Percentiles rank a stretch among this genome's conserved stretches.
Evolutionary conservation across 306 rosid genomes (phyloP).

Genomic region (Ormosia semicastrata): DNA sequence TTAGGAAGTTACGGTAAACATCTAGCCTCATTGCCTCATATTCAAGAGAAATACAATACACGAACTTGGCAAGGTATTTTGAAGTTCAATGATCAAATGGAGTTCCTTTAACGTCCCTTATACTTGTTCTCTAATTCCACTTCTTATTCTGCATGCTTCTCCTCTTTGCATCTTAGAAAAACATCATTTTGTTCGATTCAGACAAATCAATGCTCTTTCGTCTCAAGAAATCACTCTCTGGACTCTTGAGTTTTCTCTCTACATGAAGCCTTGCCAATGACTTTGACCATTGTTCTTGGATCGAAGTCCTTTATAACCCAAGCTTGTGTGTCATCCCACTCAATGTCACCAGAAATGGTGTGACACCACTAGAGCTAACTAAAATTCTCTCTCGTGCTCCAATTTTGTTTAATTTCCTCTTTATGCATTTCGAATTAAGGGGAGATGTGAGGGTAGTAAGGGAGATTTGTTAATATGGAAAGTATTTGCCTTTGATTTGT

Average conservation of each 20-base stretch:
- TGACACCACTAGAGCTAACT: not conserved
- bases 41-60: too few species aligned
- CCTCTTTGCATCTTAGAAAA: not conserved
- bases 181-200: constrained; percentile 38
- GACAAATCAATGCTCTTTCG: constrained; percentile 73
- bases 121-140: not conserved
- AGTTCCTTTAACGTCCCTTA: not conserved
- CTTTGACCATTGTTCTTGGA: constrained; percentile 55
- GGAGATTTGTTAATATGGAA: constrained; percentile 55
- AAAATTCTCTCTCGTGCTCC: constrained; percentile 37
- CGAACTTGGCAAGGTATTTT: constrained; percentile 50
- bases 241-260: constrained; percentile 60
- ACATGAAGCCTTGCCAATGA: constrained; percentile 37
- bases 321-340: constrained; percentile 61
- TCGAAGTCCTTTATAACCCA: constrained; percentile 63
- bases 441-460: constrained; percentile 37
- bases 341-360: constrained; percentile 69
- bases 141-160: constrained; percentile 9
- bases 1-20: too few species aligned
- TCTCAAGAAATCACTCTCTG: constrained; percentile 55
- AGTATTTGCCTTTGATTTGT: constrained; percentile 49
- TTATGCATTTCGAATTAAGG: constrained; percentile 64
- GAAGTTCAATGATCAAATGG: constrained; percentile 46
- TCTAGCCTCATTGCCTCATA: too few species aligned
- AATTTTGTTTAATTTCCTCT: constrained; percentile 57